A percentile compares a stretch with the other conserved stretches of the same genome.
Evolutionary conservation across 805 yeast species (phyloP).

Genomic region (Metschnikowia lochheadii): DNA sequence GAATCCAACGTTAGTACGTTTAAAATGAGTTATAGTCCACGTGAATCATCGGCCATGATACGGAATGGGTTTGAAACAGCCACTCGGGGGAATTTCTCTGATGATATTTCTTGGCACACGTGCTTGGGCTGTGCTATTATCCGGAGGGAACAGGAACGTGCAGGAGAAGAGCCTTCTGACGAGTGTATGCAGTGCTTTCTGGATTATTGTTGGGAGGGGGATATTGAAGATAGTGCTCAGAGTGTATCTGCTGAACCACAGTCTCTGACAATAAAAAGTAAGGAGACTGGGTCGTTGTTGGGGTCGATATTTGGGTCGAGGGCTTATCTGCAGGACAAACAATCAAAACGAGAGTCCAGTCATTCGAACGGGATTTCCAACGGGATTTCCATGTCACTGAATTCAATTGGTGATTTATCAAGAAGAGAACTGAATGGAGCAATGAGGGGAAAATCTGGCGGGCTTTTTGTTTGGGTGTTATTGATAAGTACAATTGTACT

Average conservation of each 20-base stretch:
- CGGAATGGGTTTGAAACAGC: conserved; percentile 21
- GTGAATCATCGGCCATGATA: conserved; percentile 16
- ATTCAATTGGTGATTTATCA: too few species aligned
- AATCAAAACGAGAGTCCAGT: too few species aligned
- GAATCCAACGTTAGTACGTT: conserved; percentile 22
- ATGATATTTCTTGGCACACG: conserved; percentile 19
- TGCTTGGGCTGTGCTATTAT: conserved; percentile 28
- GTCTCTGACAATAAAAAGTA: too few species aligned
- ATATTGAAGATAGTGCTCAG: conserved; percentile 12
- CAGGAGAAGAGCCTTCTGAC: conserved; percentile 19
- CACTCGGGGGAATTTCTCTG: conserved; percentile 19
- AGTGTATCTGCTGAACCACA: background rate
- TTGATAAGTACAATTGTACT: too few species aligned
- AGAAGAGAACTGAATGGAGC: too few species aligned
- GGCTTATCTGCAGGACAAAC: too few species aligned
- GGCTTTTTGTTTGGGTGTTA: too few species aligned
- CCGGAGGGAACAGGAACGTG: conserved; percentile 22
- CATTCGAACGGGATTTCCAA: too few species aligned
- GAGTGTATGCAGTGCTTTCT: conserved; percentile 21
- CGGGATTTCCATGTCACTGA: too few species aligned
- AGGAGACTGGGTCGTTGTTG: background rate
- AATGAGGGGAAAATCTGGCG: too few species aligned
- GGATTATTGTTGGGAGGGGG: conserved; percentile 23
- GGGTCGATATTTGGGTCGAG: background rate
- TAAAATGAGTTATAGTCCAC: conserved; percentile 20